phyloP scores from a whole-genome alignment of 140 eudicot genomes.

The Anethum foeniculum region DNA sequence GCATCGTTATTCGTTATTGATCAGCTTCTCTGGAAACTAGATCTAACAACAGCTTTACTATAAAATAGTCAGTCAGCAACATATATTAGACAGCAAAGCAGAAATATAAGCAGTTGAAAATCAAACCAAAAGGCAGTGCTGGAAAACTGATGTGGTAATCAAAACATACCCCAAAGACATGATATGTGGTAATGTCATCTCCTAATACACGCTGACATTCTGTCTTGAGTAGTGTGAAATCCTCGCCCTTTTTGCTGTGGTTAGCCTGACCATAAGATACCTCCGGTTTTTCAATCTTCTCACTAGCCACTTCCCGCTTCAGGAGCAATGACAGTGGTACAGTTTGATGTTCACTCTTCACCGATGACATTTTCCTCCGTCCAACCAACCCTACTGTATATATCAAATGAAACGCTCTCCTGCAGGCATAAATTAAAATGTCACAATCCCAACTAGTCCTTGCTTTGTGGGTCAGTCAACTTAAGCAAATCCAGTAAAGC shows the following conservation, averaged over 20 bases:
- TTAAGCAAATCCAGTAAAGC: constrained; percentile 19
- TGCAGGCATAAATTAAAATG: not conserved
- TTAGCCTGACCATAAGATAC: constrained; percentile 60
- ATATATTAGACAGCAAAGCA: not conserved
- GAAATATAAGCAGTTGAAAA: not conserved
- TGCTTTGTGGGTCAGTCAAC: not conserved
- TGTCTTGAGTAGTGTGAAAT: constrained; percentile 61
- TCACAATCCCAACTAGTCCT: constrained; percentile 7
- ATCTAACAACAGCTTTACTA: not conserved
- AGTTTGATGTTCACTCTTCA: constrained; percentile 73
- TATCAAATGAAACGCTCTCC: constrained; percentile 11
- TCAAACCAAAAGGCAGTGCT: not conserved
- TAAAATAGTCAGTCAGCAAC: not conserved
- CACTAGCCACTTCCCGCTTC: constrained; percentile 75
- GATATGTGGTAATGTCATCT: constrained; percentile 76
- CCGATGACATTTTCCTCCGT: constrained; percentile 48
- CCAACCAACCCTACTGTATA: constrained; percentile 22
- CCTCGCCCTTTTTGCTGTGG: constrained; percentile 93
- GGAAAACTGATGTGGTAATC: not conserved
- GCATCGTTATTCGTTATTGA: not conserved
- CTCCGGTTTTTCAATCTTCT: constrained; percentile 76
- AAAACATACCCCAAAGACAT: constrained; percentile 66
- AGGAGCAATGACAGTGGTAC: constrained; percentile 80
- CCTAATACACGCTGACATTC: constrained; percentile 72
- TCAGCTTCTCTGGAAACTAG: not conserved